Conservation (phyloP, 208 protist genomes). For the Angomonas deanei region DNA sequence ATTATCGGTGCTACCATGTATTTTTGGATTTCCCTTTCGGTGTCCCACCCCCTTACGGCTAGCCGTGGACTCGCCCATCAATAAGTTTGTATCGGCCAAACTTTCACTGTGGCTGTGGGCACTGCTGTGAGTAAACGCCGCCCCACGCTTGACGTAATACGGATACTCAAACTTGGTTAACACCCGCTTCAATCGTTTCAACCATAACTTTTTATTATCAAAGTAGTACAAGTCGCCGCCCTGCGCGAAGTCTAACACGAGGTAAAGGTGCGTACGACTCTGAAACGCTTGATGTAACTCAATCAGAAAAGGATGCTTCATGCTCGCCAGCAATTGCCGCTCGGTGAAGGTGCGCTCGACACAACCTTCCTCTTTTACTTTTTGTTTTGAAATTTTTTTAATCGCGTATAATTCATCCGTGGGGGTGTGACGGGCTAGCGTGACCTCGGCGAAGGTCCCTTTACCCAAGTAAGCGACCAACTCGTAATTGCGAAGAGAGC, state of each 20-base stretch:
- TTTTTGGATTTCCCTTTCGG: too few relatives aligned
- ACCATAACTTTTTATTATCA: slow-evolving; percentile 54
- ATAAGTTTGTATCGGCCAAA: too few relatives aligned
- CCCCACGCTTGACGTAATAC: slow-evolving; percentile 49
- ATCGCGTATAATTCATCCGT: slow-evolving; percentile 72
- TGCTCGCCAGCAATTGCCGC: slow-evolving; percentile 66
- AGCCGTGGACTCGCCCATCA: too few relatives aligned
- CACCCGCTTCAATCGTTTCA: slow-evolving; percentile 42
- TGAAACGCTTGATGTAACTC: slow-evolving; percentile 79
- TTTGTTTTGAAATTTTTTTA: slow-evolving; percentile 85
- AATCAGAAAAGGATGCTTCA: slow-evolving; percentile 81
- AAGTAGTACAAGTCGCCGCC: slow-evolving; percentile 83
- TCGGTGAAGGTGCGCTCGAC: slow-evolving; percentile 84
- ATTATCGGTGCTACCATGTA: too few relatives aligned
- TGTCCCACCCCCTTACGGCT: too few relatives aligned
- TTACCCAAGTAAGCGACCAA: slow-evolving; percentile 79
- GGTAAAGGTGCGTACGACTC: slow-evolving; percentile 73
- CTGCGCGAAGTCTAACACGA: slow-evolving; percentile 81
- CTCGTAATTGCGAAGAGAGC: slow-evolving; percentile 81
- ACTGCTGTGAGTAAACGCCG: too few relatives aligned
- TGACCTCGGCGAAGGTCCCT: slow-evolving; percentile 85
- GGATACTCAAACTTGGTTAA: slow-evolving; percentile 45
- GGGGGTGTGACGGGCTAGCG: slow-evolving; percentile 61
- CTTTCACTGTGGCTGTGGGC: too few relatives aligned
- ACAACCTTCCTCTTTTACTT: slow-evolving; percentile 72